Base-by-base conservation (phyloP, 192 early-diverging fungal genomes). In the Phycomyces blakesleeanus region DNA sequence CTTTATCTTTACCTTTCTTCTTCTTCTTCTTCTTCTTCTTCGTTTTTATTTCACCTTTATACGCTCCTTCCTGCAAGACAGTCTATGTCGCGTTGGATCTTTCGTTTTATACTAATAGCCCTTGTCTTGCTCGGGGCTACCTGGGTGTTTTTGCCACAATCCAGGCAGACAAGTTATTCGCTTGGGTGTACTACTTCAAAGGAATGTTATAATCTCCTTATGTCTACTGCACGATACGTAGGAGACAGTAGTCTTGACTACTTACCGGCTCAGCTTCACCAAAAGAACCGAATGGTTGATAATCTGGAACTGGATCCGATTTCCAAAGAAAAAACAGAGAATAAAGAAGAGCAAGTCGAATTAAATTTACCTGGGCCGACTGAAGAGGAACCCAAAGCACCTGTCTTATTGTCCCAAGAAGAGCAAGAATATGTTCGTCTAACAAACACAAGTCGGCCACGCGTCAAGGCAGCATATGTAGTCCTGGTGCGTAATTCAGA, bases 401-500 rank as follows among this genome's bases (percentile, higher is more conserved):
- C 29, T 34, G 29, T 34, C 20, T 5, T 29, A 3, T 14, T 22
- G 21, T 54, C 52, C 21, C 52, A 29, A 44, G 61, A 50, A 63
- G 24, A 60, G 40, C 16, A 62, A 57, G 49, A 69, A 44, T 56
- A 66, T 39, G 22, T 8, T 24, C 37, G 25, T 0, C 47, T 66
- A 7, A 58, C 61, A 4, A 9, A 54, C 21, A 1, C 37, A 1
- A 44, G 14, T 5, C 18, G 20, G 24, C 54, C 42, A 21, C 76
- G 77, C 29, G 81, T 81, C 16, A 89, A 82, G 50, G 90, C 84
- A 6, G 85, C 78, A 7, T 85, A 91, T 75, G 87, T 92, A 11
- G 83, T 93, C 9, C 72, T 93, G 27, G 79, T 79, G 1, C 81
- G 88, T 59, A 91, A 93, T 71, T 64, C 66, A 22, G 92, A 93